Conservation (phyloP, 1,139 yeast species). For the Zygoascus sp. region DNA sequence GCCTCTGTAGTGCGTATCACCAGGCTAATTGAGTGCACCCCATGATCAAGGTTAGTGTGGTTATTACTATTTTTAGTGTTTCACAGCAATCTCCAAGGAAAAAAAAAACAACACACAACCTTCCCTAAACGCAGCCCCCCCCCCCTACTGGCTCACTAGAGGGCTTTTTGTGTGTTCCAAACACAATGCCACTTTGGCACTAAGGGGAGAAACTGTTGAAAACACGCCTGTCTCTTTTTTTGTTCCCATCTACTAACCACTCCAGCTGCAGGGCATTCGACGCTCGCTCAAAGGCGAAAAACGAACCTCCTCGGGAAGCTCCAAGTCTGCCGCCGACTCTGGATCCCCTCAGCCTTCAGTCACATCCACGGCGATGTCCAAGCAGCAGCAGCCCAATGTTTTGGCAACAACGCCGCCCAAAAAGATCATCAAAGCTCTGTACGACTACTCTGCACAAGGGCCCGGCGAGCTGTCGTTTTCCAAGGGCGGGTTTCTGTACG, state of each 20-base stretch:
- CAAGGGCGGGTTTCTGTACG: constrained; percentile 87
- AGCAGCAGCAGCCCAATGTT: constrained; percentile 1
- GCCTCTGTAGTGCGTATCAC: background rate
- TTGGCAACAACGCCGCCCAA: constrained; percentile 49
- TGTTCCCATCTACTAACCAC: constrained; percentile 2
- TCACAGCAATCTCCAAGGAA: too few relatives aligned
- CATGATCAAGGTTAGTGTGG: background rate
- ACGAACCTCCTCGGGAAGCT: constrained; percentile 27
- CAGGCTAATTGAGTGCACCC: background rate
- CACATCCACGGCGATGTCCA: background rate
- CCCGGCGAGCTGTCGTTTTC: constrained; percentile 74
- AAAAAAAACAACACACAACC: too few relatives aligned
- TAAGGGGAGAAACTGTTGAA: too few relatives aligned
- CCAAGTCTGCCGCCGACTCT: constrained; percentile 11
- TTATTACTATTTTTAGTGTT: background rate
- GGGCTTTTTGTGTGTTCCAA: too few relatives aligned
- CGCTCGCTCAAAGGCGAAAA: constrained; percentile 36
- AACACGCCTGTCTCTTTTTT: too few relatives aligned
- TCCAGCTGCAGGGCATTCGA: constrained; percentile 30
- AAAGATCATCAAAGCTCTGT: constrained; percentile 78
- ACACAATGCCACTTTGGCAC: background rate
- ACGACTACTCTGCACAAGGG: constrained; percentile 72
- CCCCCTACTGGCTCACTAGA: too few relatives aligned
- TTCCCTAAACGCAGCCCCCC: too few relatives aligned
- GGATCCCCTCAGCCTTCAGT: constrained; percentile 7